These are phyloP conservation scores for Sordariomycetes sp. DNA, from an alignment of 2,329 filamentous ascomycete species.

Conservation along the genomic window DNA sequence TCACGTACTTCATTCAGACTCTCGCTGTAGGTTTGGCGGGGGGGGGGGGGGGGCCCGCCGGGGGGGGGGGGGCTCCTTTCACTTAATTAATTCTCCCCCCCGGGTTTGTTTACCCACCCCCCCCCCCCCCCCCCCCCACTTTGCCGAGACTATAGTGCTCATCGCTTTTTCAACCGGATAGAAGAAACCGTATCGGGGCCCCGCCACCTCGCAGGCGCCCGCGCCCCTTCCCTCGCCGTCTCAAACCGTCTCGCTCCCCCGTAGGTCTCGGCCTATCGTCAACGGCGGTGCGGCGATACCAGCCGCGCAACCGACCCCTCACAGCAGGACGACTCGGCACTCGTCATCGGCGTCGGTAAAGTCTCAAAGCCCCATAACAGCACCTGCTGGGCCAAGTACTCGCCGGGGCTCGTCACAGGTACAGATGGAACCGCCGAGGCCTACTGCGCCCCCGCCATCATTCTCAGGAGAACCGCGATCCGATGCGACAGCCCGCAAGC, in stretches of 20 bases:
- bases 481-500: background rate
- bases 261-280: background rate
- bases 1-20: conserved; percentile 35
- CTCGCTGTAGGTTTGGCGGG: background rate
- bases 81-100: too few relatives aligned
- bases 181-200: background rate
- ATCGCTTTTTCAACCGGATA: background rate
- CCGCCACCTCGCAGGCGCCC: background rate
- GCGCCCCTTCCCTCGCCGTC: background rate
- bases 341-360: background rate
- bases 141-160: background rate
- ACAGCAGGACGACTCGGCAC: background rate
- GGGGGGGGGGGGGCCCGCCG: too few relatives aligned
- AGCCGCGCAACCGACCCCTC: background rate
- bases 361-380: background rate
- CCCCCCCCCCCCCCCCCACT: too few relatives aligned
- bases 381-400: background rate
- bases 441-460: background rate
- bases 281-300: background rate
- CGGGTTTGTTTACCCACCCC: too few relatives aligned
- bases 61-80: too few relatives aligned
- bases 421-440: background rate
- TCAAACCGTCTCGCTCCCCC: background rate
- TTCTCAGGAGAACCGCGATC: background rate
- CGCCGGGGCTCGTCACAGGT: background rate